These are phyloP conservation scores for Xylaria cubensis DNA, from an alignment of 495 filamentous ascomycete genomes.

Conservation along the genomic window DNA sequence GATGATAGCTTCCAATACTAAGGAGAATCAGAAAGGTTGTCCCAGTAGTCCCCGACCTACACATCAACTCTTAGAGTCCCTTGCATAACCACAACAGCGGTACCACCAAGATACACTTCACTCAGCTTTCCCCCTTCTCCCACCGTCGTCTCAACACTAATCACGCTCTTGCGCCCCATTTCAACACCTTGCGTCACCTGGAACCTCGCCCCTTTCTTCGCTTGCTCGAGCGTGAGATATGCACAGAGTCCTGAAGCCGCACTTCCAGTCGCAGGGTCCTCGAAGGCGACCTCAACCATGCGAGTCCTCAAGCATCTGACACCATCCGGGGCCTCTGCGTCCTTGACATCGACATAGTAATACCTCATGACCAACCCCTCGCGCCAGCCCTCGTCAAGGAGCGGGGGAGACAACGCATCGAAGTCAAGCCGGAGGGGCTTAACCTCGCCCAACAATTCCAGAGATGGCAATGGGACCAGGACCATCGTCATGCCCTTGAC, in stretches of 20 bases:
- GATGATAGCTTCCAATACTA: neutral
- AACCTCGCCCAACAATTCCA: conserved; percentile 52
- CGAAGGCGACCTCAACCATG: conserved; percentile 65
- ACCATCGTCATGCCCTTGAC: conserved; percentile 75
- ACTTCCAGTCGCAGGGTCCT: conserved; percentile 75
- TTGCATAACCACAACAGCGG: conserved; percentile 65
- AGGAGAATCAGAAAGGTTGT: neutral
- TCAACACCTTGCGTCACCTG: conserved; percentile 76
- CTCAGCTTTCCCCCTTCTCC: conserved; percentile 53
- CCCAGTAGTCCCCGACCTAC: neutral
- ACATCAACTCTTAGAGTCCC: conserved; percentile 47
- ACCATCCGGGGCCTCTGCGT: conserved; percentile 35
- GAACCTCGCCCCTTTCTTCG: conserved; percentile 43
- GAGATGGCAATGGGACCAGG: conserved; percentile 56
- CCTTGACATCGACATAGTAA: conserved; percentile 57
- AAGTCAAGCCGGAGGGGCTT: conserved; percentile 38
- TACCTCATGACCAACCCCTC: conserved; percentile 60
- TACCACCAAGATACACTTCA: conserved; percentile 61
- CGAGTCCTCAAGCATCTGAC: conserved; percentile 41
- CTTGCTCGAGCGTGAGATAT: conserved; percentile 58
- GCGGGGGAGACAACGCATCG: conserved; percentile 28
- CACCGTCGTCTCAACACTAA: conserved; percentile 47
- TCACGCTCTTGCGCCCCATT: conserved; percentile 73
- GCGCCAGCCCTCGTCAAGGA: conserved; percentile 66
- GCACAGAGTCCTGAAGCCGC: conserved; percentile 63